Conservation (phyloP, 2,329 filamentous ascomycete species). For the Beauveria medogensis region DNA sequence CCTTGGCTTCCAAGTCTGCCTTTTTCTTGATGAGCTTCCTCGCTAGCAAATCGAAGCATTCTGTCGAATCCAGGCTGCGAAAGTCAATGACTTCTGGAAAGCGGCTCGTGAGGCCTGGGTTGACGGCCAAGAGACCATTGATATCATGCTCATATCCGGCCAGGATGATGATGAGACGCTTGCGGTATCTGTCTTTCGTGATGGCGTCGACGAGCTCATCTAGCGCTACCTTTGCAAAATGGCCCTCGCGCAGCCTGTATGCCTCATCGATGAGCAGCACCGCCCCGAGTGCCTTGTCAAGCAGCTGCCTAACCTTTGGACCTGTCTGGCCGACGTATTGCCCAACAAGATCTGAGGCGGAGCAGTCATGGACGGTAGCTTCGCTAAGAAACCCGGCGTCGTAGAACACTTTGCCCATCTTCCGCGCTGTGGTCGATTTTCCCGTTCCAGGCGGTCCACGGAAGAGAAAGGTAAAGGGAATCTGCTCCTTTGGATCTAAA, state of each 20-base stretch:
- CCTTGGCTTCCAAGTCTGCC: not conserved
- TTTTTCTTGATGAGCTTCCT: not conserved
- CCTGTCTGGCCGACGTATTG: slow-evolving; percentile 63
- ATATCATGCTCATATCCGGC: slow-evolving; percentile 63
- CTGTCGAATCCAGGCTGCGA: not conserved
- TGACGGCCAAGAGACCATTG: slow-evolving; percentile 51
- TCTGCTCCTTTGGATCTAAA: slow-evolving; percentile 26
- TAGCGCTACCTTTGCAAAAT: slow-evolving; percentile 49
- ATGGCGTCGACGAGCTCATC: slow-evolving; percentile 45
- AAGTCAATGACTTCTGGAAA: slow-evolving; percentile 36
- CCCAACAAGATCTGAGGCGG: slow-evolving; percentile 60
- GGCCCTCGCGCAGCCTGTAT: slow-evolving; percentile 50
- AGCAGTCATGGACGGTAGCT: slow-evolving; percentile 55
- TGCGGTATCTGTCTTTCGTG: slow-evolving; percentile 45
- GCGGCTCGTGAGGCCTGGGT: slow-evolving; percentile 54
- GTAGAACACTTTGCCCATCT: slow-evolving; percentile 69
- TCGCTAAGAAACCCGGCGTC: slow-evolving; percentile 60
- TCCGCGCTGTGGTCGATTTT: slow-evolving; percentile 64
- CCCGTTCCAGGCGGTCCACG: slow-evolving; percentile 59
- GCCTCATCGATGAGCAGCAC: slow-evolving; percentile 68
- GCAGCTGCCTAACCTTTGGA: slow-evolving; percentile 49
- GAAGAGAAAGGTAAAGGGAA: slow-evolving; percentile 64
- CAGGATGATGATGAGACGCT: slow-evolving; percentile 58
- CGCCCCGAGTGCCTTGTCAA: slow-evolving; percentile 56
- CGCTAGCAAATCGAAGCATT: not conserved